Percentiles rank a stretch among this genome's conserved stretches.
These are phyloP conservation scores for Samsoniella hepiali DNA, from an alignment of 2,329 filamentous ascomycete species.

Conservation along the genomic window DNA sequence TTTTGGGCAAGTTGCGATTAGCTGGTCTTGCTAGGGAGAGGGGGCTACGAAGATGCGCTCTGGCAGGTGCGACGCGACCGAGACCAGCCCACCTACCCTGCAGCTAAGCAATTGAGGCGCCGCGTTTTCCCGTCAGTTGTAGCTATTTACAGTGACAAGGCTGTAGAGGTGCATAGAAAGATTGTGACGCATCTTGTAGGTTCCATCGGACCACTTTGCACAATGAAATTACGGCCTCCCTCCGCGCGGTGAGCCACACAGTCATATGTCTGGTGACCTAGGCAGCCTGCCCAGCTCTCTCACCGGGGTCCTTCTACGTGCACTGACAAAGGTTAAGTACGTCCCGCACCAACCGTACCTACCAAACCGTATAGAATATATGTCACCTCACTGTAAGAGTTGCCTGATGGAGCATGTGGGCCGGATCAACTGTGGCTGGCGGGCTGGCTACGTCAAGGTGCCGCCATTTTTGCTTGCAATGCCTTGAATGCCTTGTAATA, in stretches of 20 bases:
- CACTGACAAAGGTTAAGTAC: no score
- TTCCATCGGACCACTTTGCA: conserved; percentile 8
- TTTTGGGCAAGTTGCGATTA: conserved; percentile 6
- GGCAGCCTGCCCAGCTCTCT: background rate
- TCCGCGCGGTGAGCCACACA: conserved; percentile 8
- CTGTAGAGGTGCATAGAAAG: background rate
- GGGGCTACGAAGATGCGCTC: background rate
- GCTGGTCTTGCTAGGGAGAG: background rate
- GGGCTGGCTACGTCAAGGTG: background rate
- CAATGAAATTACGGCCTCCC: background rate
- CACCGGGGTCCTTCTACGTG: background rate
- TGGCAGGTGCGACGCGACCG: conserved; percentile 8
- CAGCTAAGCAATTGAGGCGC: background rate
- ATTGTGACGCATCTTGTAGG: background rate
- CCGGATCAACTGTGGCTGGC: background rate
- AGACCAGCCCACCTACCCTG: background rate
- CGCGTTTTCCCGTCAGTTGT: background rate
- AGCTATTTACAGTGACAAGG: background rate
- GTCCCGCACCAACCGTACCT: no score
- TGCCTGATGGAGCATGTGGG: conserved; percentile 7
- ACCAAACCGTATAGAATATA: no score
- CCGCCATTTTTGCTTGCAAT: background rate
- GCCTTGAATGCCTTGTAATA: background rate
- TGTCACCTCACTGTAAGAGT: background rate
- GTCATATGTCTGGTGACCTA: conserved; percentile 18